A percentile compares a stretch with the other conserved stretches of the same genome.
Evolutionary conservation across 257 asterid species (phyloP).

Genomic region (Solanum appendiculatum): DNA sequence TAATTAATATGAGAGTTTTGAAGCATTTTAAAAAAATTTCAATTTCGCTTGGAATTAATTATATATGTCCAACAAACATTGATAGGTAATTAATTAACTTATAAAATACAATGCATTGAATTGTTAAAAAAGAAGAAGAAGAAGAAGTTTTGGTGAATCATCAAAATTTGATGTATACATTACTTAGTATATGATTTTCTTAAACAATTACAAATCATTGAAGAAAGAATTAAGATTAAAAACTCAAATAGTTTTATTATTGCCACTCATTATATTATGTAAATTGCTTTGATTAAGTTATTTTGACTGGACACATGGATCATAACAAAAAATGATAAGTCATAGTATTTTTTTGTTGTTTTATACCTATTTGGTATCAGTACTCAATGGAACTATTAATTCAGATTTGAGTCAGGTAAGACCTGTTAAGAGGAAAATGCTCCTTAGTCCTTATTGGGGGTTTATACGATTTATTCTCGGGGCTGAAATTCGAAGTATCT

Average conservation of each 20-base stretch:
- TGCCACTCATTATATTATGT: not conserved
- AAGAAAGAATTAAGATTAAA: not conserved
- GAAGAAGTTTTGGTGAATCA: not conserved
- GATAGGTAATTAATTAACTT: not conserved
- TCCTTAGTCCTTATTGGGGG: not conserved
- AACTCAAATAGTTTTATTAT: not conserved
- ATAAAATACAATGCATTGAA: not conserved
- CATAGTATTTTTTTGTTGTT: too few relatives aligned
- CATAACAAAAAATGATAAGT: not conserved
- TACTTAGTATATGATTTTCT: not conserved
- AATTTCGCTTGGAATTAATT: not conserved
- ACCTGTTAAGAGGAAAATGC: too few relatives aligned
- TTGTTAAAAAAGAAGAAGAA: not conserved
- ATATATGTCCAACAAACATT: not conserved
- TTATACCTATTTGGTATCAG: not conserved
- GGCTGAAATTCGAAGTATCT: not conserved
- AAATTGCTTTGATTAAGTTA: not conserved
- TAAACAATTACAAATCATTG: not conserved
- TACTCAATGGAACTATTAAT: not conserved
- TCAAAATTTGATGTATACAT: not conserved
- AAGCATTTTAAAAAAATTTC: not conserved
- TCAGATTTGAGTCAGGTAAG: not conserved
- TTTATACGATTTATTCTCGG: too few relatives aligned
- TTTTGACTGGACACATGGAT: not conserved
- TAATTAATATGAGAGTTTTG: not conserved